Percentiles rank a stretch among this genome's conserved stretches.
Evolutionary conservation across 805 yeast genomes (phyloP).

Genomic region (Osmozyma mogii): DNA sequence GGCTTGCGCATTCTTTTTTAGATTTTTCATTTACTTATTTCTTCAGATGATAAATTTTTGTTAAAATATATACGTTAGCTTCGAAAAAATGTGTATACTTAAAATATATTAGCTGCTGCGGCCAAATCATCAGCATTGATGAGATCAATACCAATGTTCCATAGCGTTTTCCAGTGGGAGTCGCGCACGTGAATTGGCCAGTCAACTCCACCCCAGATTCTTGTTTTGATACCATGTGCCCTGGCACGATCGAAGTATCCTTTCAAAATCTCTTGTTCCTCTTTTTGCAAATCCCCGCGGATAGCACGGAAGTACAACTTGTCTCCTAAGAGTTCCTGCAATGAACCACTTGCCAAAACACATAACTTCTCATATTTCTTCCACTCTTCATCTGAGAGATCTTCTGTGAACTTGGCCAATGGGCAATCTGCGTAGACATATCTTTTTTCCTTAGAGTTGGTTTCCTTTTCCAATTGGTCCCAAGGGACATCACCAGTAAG

Average conservation of each 20-base stretch:
- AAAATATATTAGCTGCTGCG: constrained; percentile 22
- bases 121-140: constrained; percentile 56
- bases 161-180: constrained; percentile 42
- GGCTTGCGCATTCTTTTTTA: too few relatives aligned
- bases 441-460: constrained; percentile 6
- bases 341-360: constrained; percentile 37
- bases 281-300: constrained; percentile 22
- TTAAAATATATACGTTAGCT: too few relatives aligned
- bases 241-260: constrained; percentile 38
- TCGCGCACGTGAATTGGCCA: constrained; percentile 50
- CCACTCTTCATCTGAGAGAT: constrained; percentile 16
- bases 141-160: constrained; percentile 44
- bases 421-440: constrained; percentile 50
- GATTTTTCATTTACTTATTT: too few relatives aligned
- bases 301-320: constrained; percentile 8
- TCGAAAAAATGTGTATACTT: too few relatives aligned
- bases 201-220: constrained; percentile 66
- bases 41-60: too few relatives aligned
- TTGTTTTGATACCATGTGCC: constrained; percentile 40
- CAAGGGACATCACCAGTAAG: constrained; percentile 61
- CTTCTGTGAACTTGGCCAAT: constrained; percentile 21
- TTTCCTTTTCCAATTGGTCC: constrained; percentile 20
- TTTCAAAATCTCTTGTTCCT: constrained; percentile 22
- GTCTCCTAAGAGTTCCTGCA: constrained; percentile 22
- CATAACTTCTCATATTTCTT: constrained; percentile 20